Percentiles rank a stretch among this genome's conserved stretches.
These are phyloP conservation scores for Quercus tomentella DNA, from an alignment of 331 rosid species.

Conservation along the genomic window DNA sequence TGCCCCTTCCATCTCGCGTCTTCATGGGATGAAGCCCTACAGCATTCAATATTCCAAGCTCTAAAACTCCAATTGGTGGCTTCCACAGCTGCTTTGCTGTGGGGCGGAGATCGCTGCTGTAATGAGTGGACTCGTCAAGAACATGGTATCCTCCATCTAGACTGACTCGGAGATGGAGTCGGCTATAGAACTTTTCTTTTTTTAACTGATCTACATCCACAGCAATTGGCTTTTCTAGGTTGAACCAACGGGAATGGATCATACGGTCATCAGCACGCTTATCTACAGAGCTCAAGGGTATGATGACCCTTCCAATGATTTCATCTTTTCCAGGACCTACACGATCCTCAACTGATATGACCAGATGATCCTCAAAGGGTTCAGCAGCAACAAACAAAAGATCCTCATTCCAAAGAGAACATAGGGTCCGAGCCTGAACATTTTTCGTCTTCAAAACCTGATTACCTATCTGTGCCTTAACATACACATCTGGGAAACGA, in stretches of 20 bases:
- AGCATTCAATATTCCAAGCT: constrained; percentile 78
- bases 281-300: constrained; percentile 54
- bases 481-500: constrained; percentile 66
- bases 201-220: constrained; percentile 50
- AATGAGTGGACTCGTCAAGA: constrained; percentile 84
- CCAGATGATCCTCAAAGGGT: constrained; percentile 77
- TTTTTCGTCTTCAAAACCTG: constrained; percentile 61
- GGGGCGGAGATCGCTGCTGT: constrained; percentile 88
- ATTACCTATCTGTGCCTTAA: constrained; percentile 71
- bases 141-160: constrained; percentile 99
- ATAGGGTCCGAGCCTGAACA: constrained; percentile 52
- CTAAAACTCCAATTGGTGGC: constrained; percentile 66
- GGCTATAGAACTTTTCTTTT: constrained; percentile 53
- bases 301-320: constrained; percentile 53
- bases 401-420: constrained; percentile 77
- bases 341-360: constrained; percentile 69
- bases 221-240: constrained; percentile 75
- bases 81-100: constrained; percentile 89
- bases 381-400: constrained; percentile 85
- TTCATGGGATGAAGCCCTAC: constrained; percentile 77
- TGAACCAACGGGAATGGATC: constrained; percentile 55
- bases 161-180: constrained; percentile 63
- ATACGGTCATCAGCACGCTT: constrained; percentile 78
- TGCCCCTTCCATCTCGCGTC: constrained; percentile 65
- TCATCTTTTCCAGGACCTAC: constrained; percentile 67